These are phyloP conservation scores for Marasmius sp. DNA, from an alignment of 1,284 basidiomycete genomes.

Conservation along the genomic window DNA sequence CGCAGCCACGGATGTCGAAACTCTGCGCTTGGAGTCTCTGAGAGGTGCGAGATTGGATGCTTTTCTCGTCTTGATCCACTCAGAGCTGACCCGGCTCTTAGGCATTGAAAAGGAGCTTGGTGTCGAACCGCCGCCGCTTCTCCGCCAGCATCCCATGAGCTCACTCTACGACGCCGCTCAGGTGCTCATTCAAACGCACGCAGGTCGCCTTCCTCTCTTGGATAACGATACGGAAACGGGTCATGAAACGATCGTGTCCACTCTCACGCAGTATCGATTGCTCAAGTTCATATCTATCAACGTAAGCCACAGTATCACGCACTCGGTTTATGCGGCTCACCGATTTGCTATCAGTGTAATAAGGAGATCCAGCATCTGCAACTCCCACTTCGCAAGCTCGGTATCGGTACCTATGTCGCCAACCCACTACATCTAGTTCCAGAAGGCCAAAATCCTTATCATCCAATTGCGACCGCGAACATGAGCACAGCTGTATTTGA, in stretches of 20 bases:
- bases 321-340: conserved; percentile 4
- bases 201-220: conserved; percentile 90
- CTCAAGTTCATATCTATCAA: conserved; percentile 99
- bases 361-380: conserved; percentile 78
- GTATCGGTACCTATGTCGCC: conserved; percentile 91
- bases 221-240: conserved; percentile 94
- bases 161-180: conserved; percentile 91
- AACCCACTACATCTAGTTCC: conserved; percentile 38
- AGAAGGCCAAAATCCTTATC: conserved; percentile 67
- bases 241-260: conserved; percentile 94
- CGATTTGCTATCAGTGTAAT: conserved; percentile 48
- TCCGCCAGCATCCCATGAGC: conserved; percentile 85
- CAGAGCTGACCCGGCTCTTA: conserved; percentile 30
- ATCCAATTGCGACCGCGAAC: conserved; percentile 92
- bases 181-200: conserved; percentile 93
- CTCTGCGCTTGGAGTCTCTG: conserved; percentile 86
- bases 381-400: conserved; percentile 80
- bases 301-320: conserved; percentile 49
- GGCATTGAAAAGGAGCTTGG: conserved; percentile 94
- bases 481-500: conserved; percentile 94
- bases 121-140: conserved; percentile 90
- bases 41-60: conserved; percentile 58
- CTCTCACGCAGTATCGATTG: conserved; percentile 96
- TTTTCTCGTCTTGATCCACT: conserved; percentile 14
- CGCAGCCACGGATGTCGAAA: conserved; percentile 90